phyloP scores from a whole-genome alignment of 2,329 filamentous ascomycete species.

The Fusarium oligoseptatum region DNA sequence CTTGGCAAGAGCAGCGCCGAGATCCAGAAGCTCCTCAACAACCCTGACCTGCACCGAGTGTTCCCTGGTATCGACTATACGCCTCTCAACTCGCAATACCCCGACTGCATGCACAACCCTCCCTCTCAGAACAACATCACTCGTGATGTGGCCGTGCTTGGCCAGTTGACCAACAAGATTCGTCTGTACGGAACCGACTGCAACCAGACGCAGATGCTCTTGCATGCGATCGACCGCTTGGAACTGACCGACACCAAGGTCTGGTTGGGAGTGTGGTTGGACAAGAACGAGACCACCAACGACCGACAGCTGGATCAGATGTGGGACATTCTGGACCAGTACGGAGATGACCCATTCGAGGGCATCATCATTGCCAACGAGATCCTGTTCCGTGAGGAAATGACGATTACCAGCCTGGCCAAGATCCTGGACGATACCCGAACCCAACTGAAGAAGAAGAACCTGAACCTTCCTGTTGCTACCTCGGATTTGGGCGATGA shows the following conservation, averaged over 20 bases:
- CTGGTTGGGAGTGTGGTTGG: conserved; percentile 96
- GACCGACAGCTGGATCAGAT: conserved; percentile 84
- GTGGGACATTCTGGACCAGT: conserved; percentile 82
- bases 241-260: conserved; percentile 83
- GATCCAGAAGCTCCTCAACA: conserved; percentile 86
- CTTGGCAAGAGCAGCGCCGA: conserved; percentile 80
- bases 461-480: conserved; percentile 80
- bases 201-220: conserved; percentile 95
- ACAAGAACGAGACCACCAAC: conserved; percentile 86
- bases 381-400: conserved; percentile 81
- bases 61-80: conserved; percentile 98
- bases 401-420: conserved; percentile 74
- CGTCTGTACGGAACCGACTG: conserved; percentile 96
- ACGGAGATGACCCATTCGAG: conserved; percentile 78
- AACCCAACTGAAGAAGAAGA: conserved; percentile 76
- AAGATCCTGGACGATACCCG: conserved; percentile 76
- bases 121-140: conserved; percentile 96
- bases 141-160: conserved; percentile 88
- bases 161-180: conserved; percentile 88
- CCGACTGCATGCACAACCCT: conserved; percentile 80
- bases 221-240: conserved; percentile 83
- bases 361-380: conserved; percentile 87
- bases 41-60: conserved; percentile 86
- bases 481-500: conserved; percentile 92
- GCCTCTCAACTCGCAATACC: conserved; percentile 90